A percentile compares a stretch with the other conserved stretches of the same genome.
These are phyloP conservation scores for Daldinia caldariorum DNA, from an alignment of 495 filamentous ascomycete species.

Conservation along the genomic window DNA sequence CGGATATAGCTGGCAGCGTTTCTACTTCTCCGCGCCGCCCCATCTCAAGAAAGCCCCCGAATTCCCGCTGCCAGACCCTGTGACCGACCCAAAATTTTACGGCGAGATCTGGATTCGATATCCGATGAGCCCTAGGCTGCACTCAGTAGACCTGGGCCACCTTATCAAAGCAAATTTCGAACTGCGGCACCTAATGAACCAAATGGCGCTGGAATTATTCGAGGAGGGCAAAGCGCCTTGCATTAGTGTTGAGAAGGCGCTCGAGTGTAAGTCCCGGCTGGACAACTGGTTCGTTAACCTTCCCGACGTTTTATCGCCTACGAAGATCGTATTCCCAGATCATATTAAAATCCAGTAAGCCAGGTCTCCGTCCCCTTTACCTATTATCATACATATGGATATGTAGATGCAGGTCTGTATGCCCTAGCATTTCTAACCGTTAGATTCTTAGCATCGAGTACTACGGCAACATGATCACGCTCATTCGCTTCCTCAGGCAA, in stretches of 20 bases:
- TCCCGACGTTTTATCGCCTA: slow-evolving; percentile 48
- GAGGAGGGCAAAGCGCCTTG: slow-evolving; percentile 19
- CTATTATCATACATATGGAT: not conserved
- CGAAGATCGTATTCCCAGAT: slow-evolving; percentile 49
- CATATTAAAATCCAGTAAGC: slow-evolving; percentile 50
- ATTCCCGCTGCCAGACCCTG: slow-evolving; percentile 47
- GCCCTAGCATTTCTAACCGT: not conserved
- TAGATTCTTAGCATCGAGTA: slow-evolving; percentile 33
- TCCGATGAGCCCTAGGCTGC: slow-evolving; percentile 39
- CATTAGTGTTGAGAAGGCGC: slow-evolving; percentile 33
- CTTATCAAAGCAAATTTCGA: slow-evolving; percentile 50
- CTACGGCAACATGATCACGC: slow-evolving; percentile 32
- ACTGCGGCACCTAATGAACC: slow-evolving; percentile 49
- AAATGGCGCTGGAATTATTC: slow-evolving; percentile 39
- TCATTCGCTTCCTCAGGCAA: slow-evolving; percentile 32
- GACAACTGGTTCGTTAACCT: slow-evolving; percentile 47
- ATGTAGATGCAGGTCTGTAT: not conserved
- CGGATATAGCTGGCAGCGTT: slow-evolving; percentile 41
- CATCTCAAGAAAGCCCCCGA: slow-evolving; percentile 42
- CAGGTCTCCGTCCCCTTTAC: not conserved
- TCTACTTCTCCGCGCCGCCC: slow-evolving; percentile 47
- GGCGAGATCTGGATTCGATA: slow-evolving; percentile 54
- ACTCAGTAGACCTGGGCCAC: slow-evolving; percentile 43
- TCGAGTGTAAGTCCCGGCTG: slow-evolving; percentile 46
- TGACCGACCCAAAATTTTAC: slow-evolving; percentile 47